Base-by-base conservation (phyloP, 2,329 filamentous ascomycete genomes). In the Pseudogymnoascus sp. region DNA sequence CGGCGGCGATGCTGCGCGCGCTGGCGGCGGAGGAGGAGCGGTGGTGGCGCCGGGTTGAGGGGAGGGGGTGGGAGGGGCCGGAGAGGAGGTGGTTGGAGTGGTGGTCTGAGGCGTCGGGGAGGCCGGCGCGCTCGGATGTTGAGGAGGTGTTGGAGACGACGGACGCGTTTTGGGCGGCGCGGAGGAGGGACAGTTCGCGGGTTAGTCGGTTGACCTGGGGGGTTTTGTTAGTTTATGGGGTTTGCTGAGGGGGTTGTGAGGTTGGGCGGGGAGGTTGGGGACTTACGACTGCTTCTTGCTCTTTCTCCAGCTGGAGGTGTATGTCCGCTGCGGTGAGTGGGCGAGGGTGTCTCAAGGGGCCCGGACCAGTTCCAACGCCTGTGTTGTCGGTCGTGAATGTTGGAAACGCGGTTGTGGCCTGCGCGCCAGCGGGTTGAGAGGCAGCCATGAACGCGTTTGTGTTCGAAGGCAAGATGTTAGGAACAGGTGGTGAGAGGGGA, bases 251-350 rank as follows among this genome's bases (percentile, higher is more conserved):
- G 6, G 2, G 18, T 10, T 16, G 14, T 40, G 29, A 16, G 12
- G 63, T 61, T 61, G 64, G 14, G 5, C 16, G 10, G 16, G 6
- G 23, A 29, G 10, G n/a, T 57, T 40, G 34, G 21, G 37, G 37
- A 78, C 86, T 67, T 81, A 95, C 93, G 71, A 97, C 88, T 37
- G 92, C 90, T 76, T 97, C 93, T 71, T 97, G 93, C 73, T 97
- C 93, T 75, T 96, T 95, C 76, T 97, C 93, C 26, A 97, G 81
- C 77, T 96, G 86, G 65, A 90, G 81, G 75, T 97, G 92, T 66
- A 97, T 81, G 75, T 97, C 93, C 3, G 91, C 89, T 1, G 91
- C 87, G 0, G 93, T 97, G 74, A 97, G 78, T 3, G 93, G 93
- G 37, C 91, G 84, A 5, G 93, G 93, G 74, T 96, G 93, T 67